Evolutionary conservation across 441 rosid genomes (phyloP).

Genomic region (Melastoma candidum): DNA sequence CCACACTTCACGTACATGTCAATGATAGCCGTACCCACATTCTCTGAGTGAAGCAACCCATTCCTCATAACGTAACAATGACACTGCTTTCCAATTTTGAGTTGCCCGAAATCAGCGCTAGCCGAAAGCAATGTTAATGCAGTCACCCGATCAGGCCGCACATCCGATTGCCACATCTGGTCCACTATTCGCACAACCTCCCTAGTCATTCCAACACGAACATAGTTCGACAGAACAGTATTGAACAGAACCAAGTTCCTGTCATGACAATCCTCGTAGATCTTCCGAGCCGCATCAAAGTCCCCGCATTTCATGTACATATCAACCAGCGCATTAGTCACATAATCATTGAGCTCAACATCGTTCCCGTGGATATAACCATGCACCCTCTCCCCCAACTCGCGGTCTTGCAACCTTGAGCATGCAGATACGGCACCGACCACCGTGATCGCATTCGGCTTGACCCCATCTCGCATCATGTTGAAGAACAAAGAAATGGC

Average conservation of each 20-base stretch:
- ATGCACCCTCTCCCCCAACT: constrained; percentile 35
- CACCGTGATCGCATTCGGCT: constrained; percentile 55
- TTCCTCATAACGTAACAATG: constrained; percentile 57
- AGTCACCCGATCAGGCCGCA: constrained; percentile 49
- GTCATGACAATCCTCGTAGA: constrained; percentile 37
- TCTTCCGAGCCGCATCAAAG: constrained; percentile 31
- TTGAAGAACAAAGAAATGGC: constrained; percentile 52
- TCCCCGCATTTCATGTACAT: constrained; percentile 70
- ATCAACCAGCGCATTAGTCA: constrained; percentile 65
- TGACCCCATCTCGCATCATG: constrained; percentile 39
- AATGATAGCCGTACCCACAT: constrained; percentile 39
- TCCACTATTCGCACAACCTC: constrained; percentile 49
- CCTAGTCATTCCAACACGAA: constrained; percentile 32
- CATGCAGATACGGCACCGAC: constrained; percentile 66
- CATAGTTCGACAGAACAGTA: constrained; percentile 52
- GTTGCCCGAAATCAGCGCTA: constrained; percentile 37
- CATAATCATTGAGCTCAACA: constrained; percentile 31
- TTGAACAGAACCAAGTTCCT: constrained; percentile 49
- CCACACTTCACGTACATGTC: constrained; percentile 72
- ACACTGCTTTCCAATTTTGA: constrained; percentile 36
- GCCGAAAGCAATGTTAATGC: constrained; percentile 50
- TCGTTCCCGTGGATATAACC: constrained; percentile 27
- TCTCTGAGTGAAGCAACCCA: constrained; percentile 49
- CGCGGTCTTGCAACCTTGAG: constrained; percentile 54
- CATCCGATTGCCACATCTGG: constrained; percentile 29